Evolutionary conservation across 2,329 filamentous ascomycete genomes (phyloP), one percentile per base, ranked within the genome.

Genomic region (Sporothrix pallida): DNA sequence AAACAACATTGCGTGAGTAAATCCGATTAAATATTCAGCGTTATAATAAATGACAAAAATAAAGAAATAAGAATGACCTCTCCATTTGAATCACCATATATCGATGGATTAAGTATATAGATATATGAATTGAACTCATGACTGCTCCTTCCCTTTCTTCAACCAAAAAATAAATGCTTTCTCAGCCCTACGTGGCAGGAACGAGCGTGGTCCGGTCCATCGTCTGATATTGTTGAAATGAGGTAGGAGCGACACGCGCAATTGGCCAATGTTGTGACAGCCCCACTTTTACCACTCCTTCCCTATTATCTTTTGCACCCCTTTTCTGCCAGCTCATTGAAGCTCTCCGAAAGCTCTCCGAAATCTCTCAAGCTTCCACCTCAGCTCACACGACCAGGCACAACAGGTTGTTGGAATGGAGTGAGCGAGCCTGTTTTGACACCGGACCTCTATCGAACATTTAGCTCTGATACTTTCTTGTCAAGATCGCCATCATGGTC

Each of bases 361-460:
- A 37, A 37, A 37, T 3, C 31, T 2, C 31, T 37, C 1, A 9
- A 70, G 67, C 67, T 70, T 50, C 46, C 62, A 48, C 62, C 20
- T 44, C 12, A 67, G 62, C 42, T 72, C 72, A 72, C 63, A 65
- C 65, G 65, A 70, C 23, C 65, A 70, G 15, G 8, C 67, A 20
- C 50, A n/a, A 70, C 50, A 20, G 15, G 20, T 48, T 12, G 20
- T 48, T 67, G 62, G n/a, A 7, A 20, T 67, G 62, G 62, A 48
- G 37, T 13, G 42, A 67, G 44, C 17, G 62, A 26, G 42, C 42
- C 26, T n/a, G 20, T 9, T 37, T 10, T 8, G 23, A 31, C 67
- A 23, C 17, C 6, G 20, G 9, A 26, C 31, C 44, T 8, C 4
- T 56, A n/a, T 54, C n/a, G 37, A 46, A 26, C 9, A 20, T 23